Conservation (phyloP, 2,329 filamentous ascomycete species). For the Pseudocercospora macadamiae region DNA sequence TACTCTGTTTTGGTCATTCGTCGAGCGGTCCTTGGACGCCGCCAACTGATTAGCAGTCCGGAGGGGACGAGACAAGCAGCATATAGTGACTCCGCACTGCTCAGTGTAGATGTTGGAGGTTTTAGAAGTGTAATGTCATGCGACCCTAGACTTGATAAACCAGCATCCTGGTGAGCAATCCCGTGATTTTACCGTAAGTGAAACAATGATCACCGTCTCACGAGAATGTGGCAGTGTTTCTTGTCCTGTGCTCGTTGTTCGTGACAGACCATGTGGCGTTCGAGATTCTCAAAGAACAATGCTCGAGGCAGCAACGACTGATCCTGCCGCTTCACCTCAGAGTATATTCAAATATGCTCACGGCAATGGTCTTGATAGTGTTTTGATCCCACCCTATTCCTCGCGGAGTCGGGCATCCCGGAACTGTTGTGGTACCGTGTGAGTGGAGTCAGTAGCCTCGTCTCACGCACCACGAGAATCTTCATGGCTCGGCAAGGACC, state of each 20-base stretch:
- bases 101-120: neutral
- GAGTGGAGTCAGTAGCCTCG: neutral
- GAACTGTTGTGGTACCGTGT: neutral
- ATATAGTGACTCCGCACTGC: neutral
- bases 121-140: neutral
- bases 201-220: neutral
- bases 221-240: neutral
- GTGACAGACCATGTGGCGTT: neutral
- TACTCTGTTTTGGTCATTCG: neutral
- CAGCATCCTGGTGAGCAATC: neutral
- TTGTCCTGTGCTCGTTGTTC: neutral
- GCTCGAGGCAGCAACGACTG: neutral
- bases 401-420: slow-evolving; percentile 4
- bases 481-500: neutral
- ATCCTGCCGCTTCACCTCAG: neutral
- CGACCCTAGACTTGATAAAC: slow-evolving; percentile 2
- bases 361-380: neutral
- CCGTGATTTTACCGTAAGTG: neutral
- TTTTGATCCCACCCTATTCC: neutral
- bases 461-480: slow-evolving; percentile 8
- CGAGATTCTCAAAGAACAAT: neutral
- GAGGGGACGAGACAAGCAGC: neutral
- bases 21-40: neutral
- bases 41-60: neutral
- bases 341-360: neutral